Percentiles rank a stretch among this genome's conserved stretches.
These are phyloP conservation scores for Penicillium sp. DNA, from an alignment of 2,329 filamentous ascomycete species.

Conservation along the genomic window DNA sequence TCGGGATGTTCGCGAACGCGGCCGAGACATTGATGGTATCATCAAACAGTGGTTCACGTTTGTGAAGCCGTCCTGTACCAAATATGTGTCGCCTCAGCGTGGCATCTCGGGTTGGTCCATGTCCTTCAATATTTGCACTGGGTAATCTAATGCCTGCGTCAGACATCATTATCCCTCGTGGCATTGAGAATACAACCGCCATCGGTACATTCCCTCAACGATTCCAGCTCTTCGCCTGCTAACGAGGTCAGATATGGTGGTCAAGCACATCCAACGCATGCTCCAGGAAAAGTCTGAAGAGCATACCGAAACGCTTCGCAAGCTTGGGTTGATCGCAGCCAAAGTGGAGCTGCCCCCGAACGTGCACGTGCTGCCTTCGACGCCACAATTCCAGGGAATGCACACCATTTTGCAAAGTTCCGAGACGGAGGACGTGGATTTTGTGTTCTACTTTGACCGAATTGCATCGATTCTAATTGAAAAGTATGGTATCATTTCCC, in stretches of 20 bases:
- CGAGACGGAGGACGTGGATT: slow-evolving; percentile 75
- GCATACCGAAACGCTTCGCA: slow-evolving; percentile 73
- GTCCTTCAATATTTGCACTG: neutral
- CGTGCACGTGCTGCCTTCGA: slow-evolving; percentile 69
- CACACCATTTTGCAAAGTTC: slow-evolving; percentile 84
- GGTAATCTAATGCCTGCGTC: slow-evolving; percentile 10
- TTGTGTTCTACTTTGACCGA: slow-evolving; percentile 96
- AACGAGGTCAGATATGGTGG: slow-evolving; percentile 68
- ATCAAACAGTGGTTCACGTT: slow-evolving; percentile 98
- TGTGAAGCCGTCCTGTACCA: slow-evolving; percentile 95
- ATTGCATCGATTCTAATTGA: slow-evolving; percentile 81
- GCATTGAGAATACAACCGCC: slow-evolving; percentile 89
- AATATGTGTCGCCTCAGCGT: slow-evolving; percentile 87
- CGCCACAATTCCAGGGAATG: slow-evolving; percentile 78
- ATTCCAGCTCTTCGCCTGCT: slow-evolving; percentile 3
- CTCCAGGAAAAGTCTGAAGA: slow-evolving; percentile 78
- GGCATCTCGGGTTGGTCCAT: slow-evolving; percentile 65
- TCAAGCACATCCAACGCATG: slow-evolving; percentile 85
- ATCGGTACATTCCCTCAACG: slow-evolving; percentile 49
- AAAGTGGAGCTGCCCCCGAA: slow-evolving; percentile 69
- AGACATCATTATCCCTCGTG: slow-evolving; percentile 92
- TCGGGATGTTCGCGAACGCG: slow-evolving; percentile 83
- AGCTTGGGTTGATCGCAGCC: slow-evolving; percentile 67
- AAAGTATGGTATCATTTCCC: slow-evolving; percentile 35
- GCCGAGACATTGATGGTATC: slow-evolving; percentile 86